Evolutionary conservation across 306 rosid species (phyloP).

Genomic region (Prosopis cineraria): DNA sequence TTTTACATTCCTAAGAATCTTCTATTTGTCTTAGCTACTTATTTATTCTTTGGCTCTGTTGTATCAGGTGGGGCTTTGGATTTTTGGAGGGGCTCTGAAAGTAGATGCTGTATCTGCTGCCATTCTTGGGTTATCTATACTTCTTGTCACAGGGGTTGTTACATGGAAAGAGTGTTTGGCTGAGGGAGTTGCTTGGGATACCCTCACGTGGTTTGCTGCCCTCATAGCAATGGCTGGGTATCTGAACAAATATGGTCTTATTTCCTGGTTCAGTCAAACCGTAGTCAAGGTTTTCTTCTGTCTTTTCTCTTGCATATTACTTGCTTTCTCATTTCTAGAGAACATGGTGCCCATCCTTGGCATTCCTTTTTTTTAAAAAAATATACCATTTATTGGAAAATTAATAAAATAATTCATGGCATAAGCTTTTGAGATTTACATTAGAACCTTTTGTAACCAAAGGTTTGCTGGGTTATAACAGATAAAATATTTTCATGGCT

Average conservation of each 20-base stretch:
- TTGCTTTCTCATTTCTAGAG: slow-evolving; percentile 5
- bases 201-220: slow-evolving; percentile 99
- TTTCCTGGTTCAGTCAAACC: slow-evolving; percentile 95
- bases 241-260: slow-evolving; percentile 97
- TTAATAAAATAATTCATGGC: not conserved
- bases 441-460: not conserved
- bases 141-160: slow-evolving; percentile 91
- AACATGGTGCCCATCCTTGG: not conserved
- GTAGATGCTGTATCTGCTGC: slow-evolving; percentile 96
- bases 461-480: not conserved
- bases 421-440: not conserved
- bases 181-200: slow-evolving; percentile 99
- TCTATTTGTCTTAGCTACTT: slow-evolving; percentile 12
- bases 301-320: slow-evolving; percentile 14
- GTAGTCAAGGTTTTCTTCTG: slow-evolving; percentile 83
- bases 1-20: not conserved
- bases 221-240: slow-evolving; percentile 99
- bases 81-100: slow-evolving; percentile 76
- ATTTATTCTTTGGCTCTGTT: slow-evolving; percentile 16
- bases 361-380: not conserved
- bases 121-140: slow-evolving; percentile 85
- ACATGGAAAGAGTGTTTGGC: slow-evolving; percentile 99
- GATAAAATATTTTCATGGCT: not conserved
- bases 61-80: slow-evolving; percentile 92
- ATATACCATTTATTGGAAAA: not conserved